Percentiles rank a stretch among this genome's conserved stretches.
Conservation (phyloP, 371 early-diverging fungal species). For the Nosema bombycis region DNA sequence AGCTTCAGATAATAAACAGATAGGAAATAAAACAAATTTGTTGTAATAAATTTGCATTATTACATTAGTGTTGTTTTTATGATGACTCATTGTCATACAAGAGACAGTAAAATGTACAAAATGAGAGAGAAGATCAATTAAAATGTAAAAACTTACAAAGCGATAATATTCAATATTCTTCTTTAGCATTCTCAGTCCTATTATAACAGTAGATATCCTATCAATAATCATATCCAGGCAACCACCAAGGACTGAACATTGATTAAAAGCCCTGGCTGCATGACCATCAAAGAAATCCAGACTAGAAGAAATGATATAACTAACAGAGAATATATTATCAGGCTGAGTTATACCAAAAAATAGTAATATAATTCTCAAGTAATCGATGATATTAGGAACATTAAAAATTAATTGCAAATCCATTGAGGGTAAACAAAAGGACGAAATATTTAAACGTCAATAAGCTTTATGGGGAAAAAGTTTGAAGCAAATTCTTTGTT, state of each 20-base stretch:
- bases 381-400: conserved; percentile 55
- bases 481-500: too few species aligned
- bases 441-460: too few species aligned
- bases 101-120: conserved; percentile 33
- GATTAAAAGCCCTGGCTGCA: conserved; percentile 77
- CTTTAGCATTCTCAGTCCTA: conserved; percentile 19
- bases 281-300: conserved; percentile 88
- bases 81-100: conserved; percentile 5
- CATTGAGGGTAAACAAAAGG: too few species aligned
- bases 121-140: conserved; percentile 47
- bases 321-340: conserved; percentile 33
- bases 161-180: background rate
- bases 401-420: conserved; percentile 34
- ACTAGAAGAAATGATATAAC: conserved; percentile 75
- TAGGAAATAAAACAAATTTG: conserved; percentile 21
- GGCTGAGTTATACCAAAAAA: conserved; percentile 14
- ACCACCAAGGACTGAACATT: conserved; percentile 68
- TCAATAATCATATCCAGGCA: conserved; percentile 59
- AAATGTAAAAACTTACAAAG: conserved; percentile 14
- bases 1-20: conserved; percentile 35
- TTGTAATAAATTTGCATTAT: conserved; percentile 46
- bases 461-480: too few species aligned
- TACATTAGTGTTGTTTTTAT: conserved; percentile 26
- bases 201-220: conserved; percentile 44
- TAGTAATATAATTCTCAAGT: conserved; percentile 38